phyloP scores from a whole-genome alignment of 345 rosid genomes.

The Iberis pinnata region DNA sequence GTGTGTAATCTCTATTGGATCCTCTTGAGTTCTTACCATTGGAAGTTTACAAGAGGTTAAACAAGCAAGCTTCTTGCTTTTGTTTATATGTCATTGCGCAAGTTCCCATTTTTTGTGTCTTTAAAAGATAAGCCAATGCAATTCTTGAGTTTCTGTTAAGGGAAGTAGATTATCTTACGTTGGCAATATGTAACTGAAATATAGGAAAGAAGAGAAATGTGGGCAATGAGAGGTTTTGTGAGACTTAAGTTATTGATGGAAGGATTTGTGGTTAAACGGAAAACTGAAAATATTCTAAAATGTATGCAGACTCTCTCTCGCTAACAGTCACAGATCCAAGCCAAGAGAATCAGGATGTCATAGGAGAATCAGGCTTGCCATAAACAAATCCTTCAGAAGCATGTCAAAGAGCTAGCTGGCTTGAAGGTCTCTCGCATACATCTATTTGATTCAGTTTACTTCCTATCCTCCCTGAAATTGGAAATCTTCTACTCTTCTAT shows the following conservation, averaged over 20 bases:
- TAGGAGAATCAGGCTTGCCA: conserved; percentile 94
- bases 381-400: conserved; percentile 80
- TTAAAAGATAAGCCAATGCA: no score
- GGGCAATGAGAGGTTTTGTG: conserved; percentile 76
- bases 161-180: no score
- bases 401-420: conserved; percentile 73
- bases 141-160: no score
- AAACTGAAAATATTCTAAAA: conserved; percentile 60
- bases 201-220: conserved; percentile 76
- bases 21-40: conserved; percentile 5
- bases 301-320: conserved; percentile 92
- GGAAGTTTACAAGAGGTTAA: no score
- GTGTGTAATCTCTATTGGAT: conserved; percentile 39
- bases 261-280: conserved; percentile 76
- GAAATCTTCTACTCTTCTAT: background rate
- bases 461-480: conserved; percentile 7
- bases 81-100: background rate
- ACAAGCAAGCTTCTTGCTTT: no score
- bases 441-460: background rate
- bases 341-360: conserved; percentile 69
- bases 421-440: conserved; percentile 46
- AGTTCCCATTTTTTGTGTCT: no score
- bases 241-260: conserved; percentile 78
- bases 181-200: conserved; percentile 1
- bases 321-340: conserved; percentile 73